Base-by-base conservation (phyloP, 768 basidiomycete species). In the Boletus pseudo-olivaceus region DNA sequence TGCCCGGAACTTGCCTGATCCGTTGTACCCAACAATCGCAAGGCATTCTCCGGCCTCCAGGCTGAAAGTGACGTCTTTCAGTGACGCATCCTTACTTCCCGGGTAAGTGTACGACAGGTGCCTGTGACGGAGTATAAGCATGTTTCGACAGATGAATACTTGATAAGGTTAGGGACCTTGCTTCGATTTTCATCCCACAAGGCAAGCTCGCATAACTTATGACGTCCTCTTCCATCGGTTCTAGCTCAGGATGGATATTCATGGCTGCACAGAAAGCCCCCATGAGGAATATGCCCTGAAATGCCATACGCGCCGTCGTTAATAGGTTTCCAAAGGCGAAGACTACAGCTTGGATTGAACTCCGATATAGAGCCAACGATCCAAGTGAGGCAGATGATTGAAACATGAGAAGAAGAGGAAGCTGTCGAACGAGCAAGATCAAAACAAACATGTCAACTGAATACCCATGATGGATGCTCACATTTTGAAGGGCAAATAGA, bases 11-110 rank as follows among this genome's bases (percentile, higher is more conserved):
- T 67, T 68, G 81, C 89, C 89, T 59, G 88, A 91, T 58, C 89
- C 88, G 68, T 91, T 90, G 69, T 82, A 86, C 19, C 88, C 92
- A 20, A 93, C 92, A 55, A 95, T 85, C 12, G 93, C 93, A 46
- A 94, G 78, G 37, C 78, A 85, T 73, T 91, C 88, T 12, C 93
- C 93, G 15, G 90, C 75, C 51, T 81, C 73, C 41, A 95, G 75
- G 26, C 75, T 78, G 56, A 95, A 82, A 62, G 75, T 88, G 62
- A 94, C 77, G 63, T 90, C 76, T 58, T 74, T 77, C 43, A 95
- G 70, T 33, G 87, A 84, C 34, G 89, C 82, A 51, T 84, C 81
- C 37, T 72, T 74, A 60, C 78, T 77, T 30, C 88, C 90, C 8
- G 90, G 92, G 73, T 93, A 95, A 1, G 87, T 87, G 63, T 87